Conservation (phyloP, 2,329 filamentous ascomycete genomes). For the Monilinia fructigena region DNA sequence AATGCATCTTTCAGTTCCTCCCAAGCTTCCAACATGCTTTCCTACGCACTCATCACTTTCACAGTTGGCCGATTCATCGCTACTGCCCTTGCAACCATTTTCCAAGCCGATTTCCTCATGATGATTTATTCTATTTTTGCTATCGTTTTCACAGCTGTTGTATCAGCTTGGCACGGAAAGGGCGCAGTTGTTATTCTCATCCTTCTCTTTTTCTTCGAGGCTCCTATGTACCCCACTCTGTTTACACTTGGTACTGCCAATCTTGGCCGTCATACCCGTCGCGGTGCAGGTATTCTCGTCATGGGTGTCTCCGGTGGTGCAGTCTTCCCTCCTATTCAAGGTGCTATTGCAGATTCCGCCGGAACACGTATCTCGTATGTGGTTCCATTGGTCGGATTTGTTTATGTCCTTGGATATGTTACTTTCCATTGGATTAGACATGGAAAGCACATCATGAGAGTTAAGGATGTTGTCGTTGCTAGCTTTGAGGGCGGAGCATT, state of each 20-base stretch:
- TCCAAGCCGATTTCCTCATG: constrained; percentile 48
- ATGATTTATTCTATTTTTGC: constrained; percentile 65
- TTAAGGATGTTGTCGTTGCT: constrained; percentile 36
- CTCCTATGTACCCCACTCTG: constrained; percentile 78
- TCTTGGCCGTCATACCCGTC: constrained; percentile 73
- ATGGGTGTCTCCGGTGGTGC: constrained; percentile 72
- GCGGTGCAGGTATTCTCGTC: constrained; percentile 70
- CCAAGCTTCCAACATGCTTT: constrained; percentile 64
- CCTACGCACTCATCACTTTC: constrained; percentile 72
- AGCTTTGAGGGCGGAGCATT: constrained; percentile 34
- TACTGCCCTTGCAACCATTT: constrained; percentile 45
- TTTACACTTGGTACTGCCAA: constrained; percentile 74
- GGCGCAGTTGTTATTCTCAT: constrained; percentile 61
- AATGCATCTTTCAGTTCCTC: constrained; percentile 52
- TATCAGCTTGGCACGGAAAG: constrained; percentile 40
- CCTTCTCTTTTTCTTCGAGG: constrained; percentile 74
- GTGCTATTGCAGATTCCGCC: constrained; percentile 58
- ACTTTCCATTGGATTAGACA: constrained; percentile 40
- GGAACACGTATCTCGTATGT: constrained; percentile 46
- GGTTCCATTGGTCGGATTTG: constrained; percentile 46
- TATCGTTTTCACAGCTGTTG: constrained; percentile 44
- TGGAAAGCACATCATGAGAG: constrained; percentile 39
- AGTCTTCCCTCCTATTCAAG: constrained; percentile 69
- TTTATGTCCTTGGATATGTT: constrained; percentile 42
- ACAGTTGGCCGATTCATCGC: constrained; percentile 71